A percentile compares a stretch with the other conserved stretches of the same genome.
phyloP scores from a whole-genome alignment of 805 yeast genomes.

The Ogataea methylovora region DNA sequence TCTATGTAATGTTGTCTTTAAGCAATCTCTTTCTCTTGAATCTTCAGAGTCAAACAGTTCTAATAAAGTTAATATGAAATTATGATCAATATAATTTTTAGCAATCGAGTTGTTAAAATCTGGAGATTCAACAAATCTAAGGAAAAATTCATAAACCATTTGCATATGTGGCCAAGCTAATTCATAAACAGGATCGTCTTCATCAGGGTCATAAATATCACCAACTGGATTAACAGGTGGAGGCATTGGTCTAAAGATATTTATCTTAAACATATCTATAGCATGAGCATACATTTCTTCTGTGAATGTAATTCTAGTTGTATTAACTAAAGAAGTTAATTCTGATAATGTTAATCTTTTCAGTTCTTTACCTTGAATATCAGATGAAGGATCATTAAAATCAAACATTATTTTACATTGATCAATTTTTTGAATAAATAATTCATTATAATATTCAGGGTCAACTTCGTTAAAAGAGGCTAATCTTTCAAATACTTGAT shows the following conservation, averaged over 20 bases:
- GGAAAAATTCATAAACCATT: slow-evolving; percentile 87
- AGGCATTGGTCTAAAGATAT: slow-evolving; percentile 92
- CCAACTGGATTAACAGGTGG: slow-evolving; percentile 98
- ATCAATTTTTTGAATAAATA: slow-evolving; percentile 82
- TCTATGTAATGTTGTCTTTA: slow-evolving; percentile 91
- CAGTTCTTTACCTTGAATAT: slow-evolving; percentile 86
- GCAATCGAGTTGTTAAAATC: slow-evolving; percentile 93
- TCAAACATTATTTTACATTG: slow-evolving; percentile 95
- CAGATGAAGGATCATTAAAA: slow-evolving; percentile 87
- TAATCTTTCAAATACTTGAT: slow-evolving; percentile 60
- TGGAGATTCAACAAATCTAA: slow-evolving; percentile 88
- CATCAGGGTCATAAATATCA: slow-evolving; percentile 95
- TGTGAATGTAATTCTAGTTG: slow-evolving; percentile 76
- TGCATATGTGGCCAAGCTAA: slow-evolving; percentile 99
- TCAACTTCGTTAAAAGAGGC: slow-evolving; percentile 84
- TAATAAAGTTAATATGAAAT: slow-evolving; percentile 69
- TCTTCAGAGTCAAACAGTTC: slow-evolving; percentile 95
- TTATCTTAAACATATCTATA: slow-evolving; percentile 80
- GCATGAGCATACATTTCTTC: slow-evolving; percentile 88
- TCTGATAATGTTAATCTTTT: slow-evolving; percentile 84
- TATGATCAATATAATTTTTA: slow-evolving; percentile 88
- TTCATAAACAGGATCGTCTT: slow-evolving; percentile 95
- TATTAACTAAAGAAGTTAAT: slow-evolving; percentile 78
- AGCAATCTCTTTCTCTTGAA: slow-evolving; percentile 90
- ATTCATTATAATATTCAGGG: slow-evolving; percentile 67